phyloP scores from a whole-genome alignment of 495 filamentous ascomycete genomes.

The Aspergillus carlsbadensis region DNA sequence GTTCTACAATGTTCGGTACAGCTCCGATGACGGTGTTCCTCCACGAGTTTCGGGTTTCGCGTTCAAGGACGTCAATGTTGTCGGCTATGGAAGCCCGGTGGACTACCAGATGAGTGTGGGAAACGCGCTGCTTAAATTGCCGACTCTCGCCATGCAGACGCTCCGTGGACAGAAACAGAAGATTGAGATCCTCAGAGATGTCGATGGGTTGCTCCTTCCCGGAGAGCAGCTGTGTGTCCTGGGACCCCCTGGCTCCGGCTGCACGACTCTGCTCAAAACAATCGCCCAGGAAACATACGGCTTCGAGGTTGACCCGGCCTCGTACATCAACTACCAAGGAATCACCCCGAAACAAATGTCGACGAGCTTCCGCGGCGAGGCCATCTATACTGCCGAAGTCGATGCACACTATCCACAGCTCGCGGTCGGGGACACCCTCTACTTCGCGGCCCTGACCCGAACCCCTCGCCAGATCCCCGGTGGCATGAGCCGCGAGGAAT shows the following conservation, averaged over 20 bases:
- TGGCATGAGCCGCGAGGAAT: conserved; percentile 46
- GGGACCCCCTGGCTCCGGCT: conserved; percentile 69
- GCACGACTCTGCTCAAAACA: conserved; percentile 72
- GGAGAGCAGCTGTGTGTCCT: conserved; percentile 82
- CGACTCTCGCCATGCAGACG: conserved; percentile 40
- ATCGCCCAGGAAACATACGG: conserved; percentile 72
- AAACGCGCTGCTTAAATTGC: conserved; percentile 60
- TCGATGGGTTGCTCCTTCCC: conserved; percentile 67
- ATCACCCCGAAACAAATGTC: conserved; percentile 61
- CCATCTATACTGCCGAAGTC: conserved; percentile 63
- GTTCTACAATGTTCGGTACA: conserved; percentile 18
- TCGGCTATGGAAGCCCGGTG: conserved; percentile 70
- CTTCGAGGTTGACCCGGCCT: conserved; percentile 56
- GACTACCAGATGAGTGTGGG: conserved; percentile 79
- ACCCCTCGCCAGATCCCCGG: conserved; percentile 46
- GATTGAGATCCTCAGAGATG: conserved; percentile 67
- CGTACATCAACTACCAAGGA: conserved; percentile 77
- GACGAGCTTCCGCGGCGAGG: conserved; percentile 65
- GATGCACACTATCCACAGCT: conserved; percentile 69
- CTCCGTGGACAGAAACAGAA: conserved; percentile 49
- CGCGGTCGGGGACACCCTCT: conserved; percentile 63
- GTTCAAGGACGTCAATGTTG: conserved; percentile 65
- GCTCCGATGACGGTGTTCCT: not conserved
- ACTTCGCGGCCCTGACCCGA: conserved; percentile 58
- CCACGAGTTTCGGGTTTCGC: conserved; percentile 30